These are phyloP conservation scores for Microascus cirrosus DNA, from an alignment of 2,329 filamentous ascomycete genomes.

Conservation along the genomic window DNA sequence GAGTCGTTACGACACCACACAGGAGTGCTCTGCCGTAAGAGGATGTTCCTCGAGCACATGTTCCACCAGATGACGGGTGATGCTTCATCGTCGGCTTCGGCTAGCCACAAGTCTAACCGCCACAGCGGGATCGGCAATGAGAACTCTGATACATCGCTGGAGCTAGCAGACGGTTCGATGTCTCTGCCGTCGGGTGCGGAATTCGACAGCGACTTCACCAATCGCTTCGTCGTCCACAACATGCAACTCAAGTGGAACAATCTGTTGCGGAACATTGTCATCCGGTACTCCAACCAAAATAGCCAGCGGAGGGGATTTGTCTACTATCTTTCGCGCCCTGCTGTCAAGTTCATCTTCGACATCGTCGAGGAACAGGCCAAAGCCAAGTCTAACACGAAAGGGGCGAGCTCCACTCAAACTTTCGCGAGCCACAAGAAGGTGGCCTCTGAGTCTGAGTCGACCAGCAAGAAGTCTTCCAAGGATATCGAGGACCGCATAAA, in stretches of 20 bases:
- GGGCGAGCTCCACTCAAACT: constrained; percentile 11
- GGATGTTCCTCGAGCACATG: constrained; percentile 47
- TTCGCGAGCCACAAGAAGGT: constrained; percentile 10
- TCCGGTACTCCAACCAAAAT: constrained; percentile 95
- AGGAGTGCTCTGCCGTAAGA: constrained; percentile 45
- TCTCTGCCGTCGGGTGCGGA: constrained; percentile 64
- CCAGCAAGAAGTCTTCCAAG: constrained; percentile 39
- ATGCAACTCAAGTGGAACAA: constrained; percentile 99
- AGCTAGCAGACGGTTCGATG: constrained; percentile 46
- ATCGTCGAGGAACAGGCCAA: constrained; percentile 91
- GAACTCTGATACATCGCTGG: constrained; percentile 27
- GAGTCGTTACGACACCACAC: constrained; percentile 48
- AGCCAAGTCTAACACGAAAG: constrained; percentile 24
- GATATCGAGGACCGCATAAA: constrained; percentile 78
- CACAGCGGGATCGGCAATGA: constrained; percentile 12
- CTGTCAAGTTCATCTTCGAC: constrained; percentile 95
- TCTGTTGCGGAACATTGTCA: constrained; percentile 83
- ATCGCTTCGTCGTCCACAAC: constrained; percentile 96
- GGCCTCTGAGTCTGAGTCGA: background rate
- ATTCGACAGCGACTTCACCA: constrained; percentile 91
- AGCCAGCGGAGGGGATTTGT: constrained; percentile 92
- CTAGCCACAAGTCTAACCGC: background rate
- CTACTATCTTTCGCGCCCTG: constrained; percentile 91
- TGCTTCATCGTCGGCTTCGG: background rate
- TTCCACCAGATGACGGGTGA: constrained; percentile 29